These are phyloP conservation scores for Quercus engelmannii DNA, from an alignment of 306 rosid species.

Conservation along the genomic window DNA sequence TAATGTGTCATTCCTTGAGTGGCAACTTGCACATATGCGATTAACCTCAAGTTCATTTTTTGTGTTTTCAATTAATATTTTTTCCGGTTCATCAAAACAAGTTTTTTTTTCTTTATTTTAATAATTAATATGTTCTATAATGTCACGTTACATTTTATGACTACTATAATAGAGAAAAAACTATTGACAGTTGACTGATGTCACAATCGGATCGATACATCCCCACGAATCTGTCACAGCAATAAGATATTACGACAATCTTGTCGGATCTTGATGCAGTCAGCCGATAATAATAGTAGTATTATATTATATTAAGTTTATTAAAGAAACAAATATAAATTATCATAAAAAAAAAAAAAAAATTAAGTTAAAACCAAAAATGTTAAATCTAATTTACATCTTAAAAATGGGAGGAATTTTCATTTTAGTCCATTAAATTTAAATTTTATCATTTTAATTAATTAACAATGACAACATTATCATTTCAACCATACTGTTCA, in stretches of 20 bases:
- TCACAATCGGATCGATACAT: neutral
- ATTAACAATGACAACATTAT: too few species aligned
- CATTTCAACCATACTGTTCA: too few species aligned
- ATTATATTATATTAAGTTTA: neutral
- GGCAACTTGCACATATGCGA: neutral
- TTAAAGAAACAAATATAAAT: too few species aligned
- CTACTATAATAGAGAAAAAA: neutral
- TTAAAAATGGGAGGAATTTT: too few species aligned
- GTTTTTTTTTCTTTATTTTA: too few species aligned
- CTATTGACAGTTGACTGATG: neutral
- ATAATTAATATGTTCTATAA: neutral
- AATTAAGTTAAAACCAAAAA: too few species aligned
- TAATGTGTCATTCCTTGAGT: neutral
- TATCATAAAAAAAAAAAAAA: too few species aligned
- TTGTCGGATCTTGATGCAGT: neutral
- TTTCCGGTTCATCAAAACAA: too few species aligned
- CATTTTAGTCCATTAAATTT: too few species aligned
- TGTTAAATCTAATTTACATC: too few species aligned
- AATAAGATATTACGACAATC: neutral
- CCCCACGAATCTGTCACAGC: neutral
- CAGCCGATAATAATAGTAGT: too few species aligned
- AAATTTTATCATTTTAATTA: too few species aligned
- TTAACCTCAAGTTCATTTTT: neutral
- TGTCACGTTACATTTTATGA: neutral
- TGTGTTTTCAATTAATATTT: neutral